These are phyloP conservation scores for Podosphaera aphanis DNA, from an alignment of 2,329 filamentous ascomycete species.

Conservation along the genomic window DNA sequence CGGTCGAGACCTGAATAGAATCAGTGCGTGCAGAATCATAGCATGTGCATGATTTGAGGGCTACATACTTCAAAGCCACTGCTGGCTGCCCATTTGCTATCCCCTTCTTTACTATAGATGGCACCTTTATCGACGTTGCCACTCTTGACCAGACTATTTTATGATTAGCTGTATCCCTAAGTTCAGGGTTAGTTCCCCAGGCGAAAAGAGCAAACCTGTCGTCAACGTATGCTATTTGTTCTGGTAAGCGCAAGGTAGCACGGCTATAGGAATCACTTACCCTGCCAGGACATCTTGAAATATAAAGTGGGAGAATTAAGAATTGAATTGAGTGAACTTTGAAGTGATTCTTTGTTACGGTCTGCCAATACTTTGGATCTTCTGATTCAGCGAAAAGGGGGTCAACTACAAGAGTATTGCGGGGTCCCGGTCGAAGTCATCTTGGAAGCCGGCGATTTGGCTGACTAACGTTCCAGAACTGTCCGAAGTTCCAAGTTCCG, in stretches of 20 bases:
- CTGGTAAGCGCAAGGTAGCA: constrained; percentile 11
- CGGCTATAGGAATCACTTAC: constrained; percentile 21
- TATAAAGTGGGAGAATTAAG: constrained; percentile 2
- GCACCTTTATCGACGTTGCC: constrained; percentile 65
- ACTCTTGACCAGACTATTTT: constrained; percentile 49
- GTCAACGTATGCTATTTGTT: constrained; percentile 32
- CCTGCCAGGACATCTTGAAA: constrained; percentile 50
- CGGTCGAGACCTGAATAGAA: constrained; percentile 24
- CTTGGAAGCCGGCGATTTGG: not conserved
- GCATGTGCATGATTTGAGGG: no score
- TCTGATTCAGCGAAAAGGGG: not conserved
- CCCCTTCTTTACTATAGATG: constrained; percentile 61
- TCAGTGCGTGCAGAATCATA: no score
- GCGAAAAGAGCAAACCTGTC: constrained; percentile 24
- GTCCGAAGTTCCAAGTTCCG: not conserved
- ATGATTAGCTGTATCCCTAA: constrained; percentile 8
- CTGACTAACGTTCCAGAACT: not conserved
- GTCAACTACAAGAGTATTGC: not conserved
- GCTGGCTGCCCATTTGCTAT: constrained; percentile 55
- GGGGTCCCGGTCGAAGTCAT: not conserved
- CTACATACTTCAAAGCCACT: constrained; percentile 30
- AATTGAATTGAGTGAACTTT: constrained; percentile 1
- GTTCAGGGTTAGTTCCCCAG: not conserved
- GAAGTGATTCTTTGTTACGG: not conserved
- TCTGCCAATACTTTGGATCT: not conserved